A percentile compares a stretch with the other conserved stretches of the same genome.
Evolutionary conservation across 768 basidiomycete species (phyloP).

Genomic region (Sarcomyxa edulis): DNA sequence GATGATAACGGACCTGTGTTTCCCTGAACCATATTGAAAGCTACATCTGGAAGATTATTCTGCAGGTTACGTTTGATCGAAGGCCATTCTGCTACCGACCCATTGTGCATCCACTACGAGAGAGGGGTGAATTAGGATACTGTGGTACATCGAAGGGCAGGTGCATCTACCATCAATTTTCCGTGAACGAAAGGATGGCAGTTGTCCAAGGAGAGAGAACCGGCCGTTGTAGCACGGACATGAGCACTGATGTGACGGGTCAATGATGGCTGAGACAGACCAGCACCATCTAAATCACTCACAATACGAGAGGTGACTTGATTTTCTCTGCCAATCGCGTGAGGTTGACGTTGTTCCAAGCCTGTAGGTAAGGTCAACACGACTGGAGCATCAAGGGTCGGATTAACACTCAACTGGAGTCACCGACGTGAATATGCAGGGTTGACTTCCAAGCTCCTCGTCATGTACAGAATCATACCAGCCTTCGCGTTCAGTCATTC

Average conservation of each 20-base stretch:
- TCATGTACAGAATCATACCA: slow-evolving; percentile 92
- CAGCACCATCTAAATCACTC: slow-evolving; percentile 20
- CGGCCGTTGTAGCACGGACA: slow-evolving; percentile 91
- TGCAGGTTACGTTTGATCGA: slow-evolving; percentile 81
- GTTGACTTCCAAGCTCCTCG: slow-evolving; percentile 78
- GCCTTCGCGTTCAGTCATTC: slow-evolving; percentile 43
- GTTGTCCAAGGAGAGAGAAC: slow-evolving; percentile 87
- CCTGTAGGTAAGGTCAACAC: slow-evolving; percentile 36
- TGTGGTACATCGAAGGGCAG: not conserved
- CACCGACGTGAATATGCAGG: slow-evolving; percentile 94
- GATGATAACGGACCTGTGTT: slow-evolving; percentile 66
- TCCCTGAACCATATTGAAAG: slow-evolving; percentile 85
- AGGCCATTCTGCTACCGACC: slow-evolving; percentile 82
- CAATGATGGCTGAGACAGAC: not conserved
- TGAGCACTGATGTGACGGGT: slow-evolving; percentile 54
- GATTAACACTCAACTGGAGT: slow-evolving; percentile 63
- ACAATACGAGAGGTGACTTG: slow-evolving; percentile 94
- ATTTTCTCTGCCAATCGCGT: slow-evolving; percentile 95
- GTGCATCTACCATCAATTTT: slow-evolving; percentile 73
- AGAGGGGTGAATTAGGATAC: slow-evolving; percentile 3
- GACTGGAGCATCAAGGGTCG: not conserved
- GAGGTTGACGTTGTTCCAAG: slow-evolving; percentile 96
- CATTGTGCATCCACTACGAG: slow-evolving; percentile 93
- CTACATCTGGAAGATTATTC: slow-evolving; percentile 67
- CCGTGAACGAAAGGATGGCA: slow-evolving; percentile 94